Percentiles rank a stretch among this genome's conserved stretches.
phyloP scores from a whole-genome alignment of 192 early-diverging fungal species.

The Linnemannia zychae region DNA sequence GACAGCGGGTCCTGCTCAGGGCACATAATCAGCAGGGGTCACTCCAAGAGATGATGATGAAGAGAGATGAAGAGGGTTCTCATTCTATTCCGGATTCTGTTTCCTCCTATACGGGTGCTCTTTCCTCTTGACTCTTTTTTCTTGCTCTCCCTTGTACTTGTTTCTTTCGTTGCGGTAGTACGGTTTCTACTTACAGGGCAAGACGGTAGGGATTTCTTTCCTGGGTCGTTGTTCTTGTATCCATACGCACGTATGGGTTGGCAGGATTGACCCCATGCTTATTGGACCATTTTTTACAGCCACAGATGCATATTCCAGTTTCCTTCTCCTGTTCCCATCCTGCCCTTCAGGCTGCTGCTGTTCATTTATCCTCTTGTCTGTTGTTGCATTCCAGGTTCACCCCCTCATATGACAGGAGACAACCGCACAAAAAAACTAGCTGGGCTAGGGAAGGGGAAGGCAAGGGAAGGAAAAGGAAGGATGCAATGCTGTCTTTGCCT shows the following conservation, averaged over 20 bases:
- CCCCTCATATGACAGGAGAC: neutral
- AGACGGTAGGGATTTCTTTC: neutral
- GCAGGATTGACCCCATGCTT: neutral
- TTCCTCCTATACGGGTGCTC: neutral
- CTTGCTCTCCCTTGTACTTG: conserved; percentile 1
- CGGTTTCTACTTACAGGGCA: neutral
- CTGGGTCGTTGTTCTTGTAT: neutral
- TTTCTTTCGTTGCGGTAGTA: neutral
- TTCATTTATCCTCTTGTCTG: conserved; percentile 2
- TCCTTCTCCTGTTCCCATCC: neutral
- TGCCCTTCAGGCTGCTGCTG: neutral
- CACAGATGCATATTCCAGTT: conserved; percentile 11
- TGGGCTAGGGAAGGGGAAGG: neutral
- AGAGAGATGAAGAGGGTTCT: conserved; percentile 22
- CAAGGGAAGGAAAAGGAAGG: neutral
- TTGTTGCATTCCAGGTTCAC: conserved; percentile 24
- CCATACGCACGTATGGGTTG: neutral
- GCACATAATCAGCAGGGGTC: neutral
- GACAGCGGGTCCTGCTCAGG: neutral
- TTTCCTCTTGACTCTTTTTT: neutral
- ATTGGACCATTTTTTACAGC: neutral
- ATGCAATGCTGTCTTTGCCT: neutral
- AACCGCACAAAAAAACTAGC: neutral
- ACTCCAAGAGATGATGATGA: conserved; percentile 15
- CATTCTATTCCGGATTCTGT: conserved; percentile 19